Conservation (phyloP, 441 rosid genomes). For the Geranium incanum region DNA sequence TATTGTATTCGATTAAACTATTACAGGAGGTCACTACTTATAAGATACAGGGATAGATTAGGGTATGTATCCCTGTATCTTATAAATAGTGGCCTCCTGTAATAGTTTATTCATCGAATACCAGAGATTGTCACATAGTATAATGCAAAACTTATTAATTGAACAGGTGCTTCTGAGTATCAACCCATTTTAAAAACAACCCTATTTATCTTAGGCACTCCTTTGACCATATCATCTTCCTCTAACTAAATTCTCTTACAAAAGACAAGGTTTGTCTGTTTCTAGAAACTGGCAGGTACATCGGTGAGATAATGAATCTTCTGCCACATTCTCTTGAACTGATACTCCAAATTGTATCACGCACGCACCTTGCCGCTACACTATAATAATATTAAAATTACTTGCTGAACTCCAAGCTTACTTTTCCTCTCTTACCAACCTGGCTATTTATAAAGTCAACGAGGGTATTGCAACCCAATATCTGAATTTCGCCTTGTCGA, state of each 20-base stretch:
- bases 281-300: background rate
- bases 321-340: background rate
- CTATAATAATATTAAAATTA: background rate
- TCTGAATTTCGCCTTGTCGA: conserved; percentile 60
- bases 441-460: conserved; percentile 75
- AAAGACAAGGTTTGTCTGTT: background rate
- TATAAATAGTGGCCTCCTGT: too few relatives aligned
- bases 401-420: conserved; percentile 6
- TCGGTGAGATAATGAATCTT: background rate
- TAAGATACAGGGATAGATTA: too few relatives aligned
- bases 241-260: background rate
- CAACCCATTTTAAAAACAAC: background rate
- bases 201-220: background rate
- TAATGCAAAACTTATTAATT: background rate
- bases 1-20: too few relatives aligned
- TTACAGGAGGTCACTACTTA: too few relatives aligned
- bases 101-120: too few relatives aligned
- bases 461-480: conserved; percentile 64
- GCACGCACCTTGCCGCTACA: background rate
- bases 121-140: too few relatives aligned
- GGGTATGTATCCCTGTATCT: too few relatives aligned
- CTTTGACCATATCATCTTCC: background rate
- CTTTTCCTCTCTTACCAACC: conserved; percentile 36
- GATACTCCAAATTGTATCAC: background rate
- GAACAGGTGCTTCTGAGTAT: background rate